Evolutionary conservation across 331 rosid genomes (phyloP), one percentile per base, ranked within the genome.

Genomic region (Quercus lobata): DNA sequence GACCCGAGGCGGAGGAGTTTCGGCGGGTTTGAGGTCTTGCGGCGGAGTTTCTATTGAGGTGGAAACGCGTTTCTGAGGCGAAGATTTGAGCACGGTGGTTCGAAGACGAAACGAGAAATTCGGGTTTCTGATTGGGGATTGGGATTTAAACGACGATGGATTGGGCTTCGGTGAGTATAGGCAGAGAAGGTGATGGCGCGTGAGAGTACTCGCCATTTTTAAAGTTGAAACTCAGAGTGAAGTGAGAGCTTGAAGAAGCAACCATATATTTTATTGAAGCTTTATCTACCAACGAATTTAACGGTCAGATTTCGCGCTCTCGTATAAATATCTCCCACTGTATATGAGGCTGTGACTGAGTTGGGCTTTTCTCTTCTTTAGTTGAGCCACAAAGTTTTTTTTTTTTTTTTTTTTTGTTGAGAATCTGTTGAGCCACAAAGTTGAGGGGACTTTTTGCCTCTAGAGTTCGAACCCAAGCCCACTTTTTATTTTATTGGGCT

Each of bases 171-270:
- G 79, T 41, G 90, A 78, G 66, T 76, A 80, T 10, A 84, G 34
- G 61, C 73, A 87, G 10, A 83, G 88, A 76, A 82, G 77, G 7
- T 76, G 75, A 37, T 78, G 76, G 52, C 10, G 18, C 17, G 89
- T 76, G 71, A 86, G 89, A 86, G 70, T 21, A 78, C 71, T 84
- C 27, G 92, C 92, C 98, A 94, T 94, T 86, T 30, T 84, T 46
- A 74, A 78, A 79, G 55, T 52, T 70, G 29, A 61, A 41, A 41
- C 46, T 41, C 46, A 41, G 57, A 41, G 25, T 16, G 37, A 27
- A 65, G 25, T 18, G 41, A 8, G 52, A 18, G 58, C 53, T 16
- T 18, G 71, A 37, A 41, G 75, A 73, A 71, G 69, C 44, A 78
- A 79, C 77, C 85, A 78, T 76, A 57, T 53, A 16, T 30, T 66